phyloP scores from a whole-genome alignment of 2,329 filamentous ascomycete genomes.

The Stachybotrys chlorohalonatus region DNA sequence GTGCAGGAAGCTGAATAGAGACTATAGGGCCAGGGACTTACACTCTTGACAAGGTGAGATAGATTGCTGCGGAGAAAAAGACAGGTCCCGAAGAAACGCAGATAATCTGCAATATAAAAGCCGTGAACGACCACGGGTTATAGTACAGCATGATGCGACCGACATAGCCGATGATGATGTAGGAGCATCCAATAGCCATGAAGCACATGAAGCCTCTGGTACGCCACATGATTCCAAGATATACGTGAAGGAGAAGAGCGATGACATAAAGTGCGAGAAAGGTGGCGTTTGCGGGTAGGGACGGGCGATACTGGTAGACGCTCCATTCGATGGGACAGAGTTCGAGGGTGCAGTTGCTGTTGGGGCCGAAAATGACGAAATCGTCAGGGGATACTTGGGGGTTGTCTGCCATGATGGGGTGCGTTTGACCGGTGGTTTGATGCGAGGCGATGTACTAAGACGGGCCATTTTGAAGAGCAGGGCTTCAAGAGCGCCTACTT shows the following conservation, averaged over 20 bases:
- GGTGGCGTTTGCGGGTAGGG: conserved; percentile 28
- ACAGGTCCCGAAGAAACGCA: conserved; percentile 31
- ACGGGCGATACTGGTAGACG: conserved; percentile 38
- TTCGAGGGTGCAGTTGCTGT: conserved; percentile 39
- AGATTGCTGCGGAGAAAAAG: conserved; percentile 50
- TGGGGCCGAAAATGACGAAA: conserved; percentile 30
- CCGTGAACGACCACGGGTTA: conserved; percentile 47
- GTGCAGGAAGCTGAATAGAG: neutral
- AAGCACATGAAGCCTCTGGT: conserved; percentile 33
- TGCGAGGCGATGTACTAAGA: too few relatives aligned
- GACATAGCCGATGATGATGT: conserved; percentile 54
- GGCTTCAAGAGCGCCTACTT: too few relatives aligned
- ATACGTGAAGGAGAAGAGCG: conserved; percentile 32
- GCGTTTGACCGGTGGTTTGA: too few relatives aligned
- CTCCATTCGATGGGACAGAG: conserved; percentile 35
- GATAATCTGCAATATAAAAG: conserved; percentile 54
- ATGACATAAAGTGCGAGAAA: conserved; percentile 36
- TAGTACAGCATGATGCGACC: conserved; percentile 46
- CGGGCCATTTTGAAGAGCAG: too few relatives aligned
- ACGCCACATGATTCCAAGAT: conserved; percentile 30
- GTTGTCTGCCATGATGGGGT: neutral
- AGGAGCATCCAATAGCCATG: conserved; percentile 44
- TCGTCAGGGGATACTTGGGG: conserved; percentile 1
- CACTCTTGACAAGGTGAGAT: conserved; percentile 45
- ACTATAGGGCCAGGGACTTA: conserved; percentile 6